phyloP scores from a whole-genome alignment of 192 early-diverging fungal species.

The Coemansia sp. region DNA sequence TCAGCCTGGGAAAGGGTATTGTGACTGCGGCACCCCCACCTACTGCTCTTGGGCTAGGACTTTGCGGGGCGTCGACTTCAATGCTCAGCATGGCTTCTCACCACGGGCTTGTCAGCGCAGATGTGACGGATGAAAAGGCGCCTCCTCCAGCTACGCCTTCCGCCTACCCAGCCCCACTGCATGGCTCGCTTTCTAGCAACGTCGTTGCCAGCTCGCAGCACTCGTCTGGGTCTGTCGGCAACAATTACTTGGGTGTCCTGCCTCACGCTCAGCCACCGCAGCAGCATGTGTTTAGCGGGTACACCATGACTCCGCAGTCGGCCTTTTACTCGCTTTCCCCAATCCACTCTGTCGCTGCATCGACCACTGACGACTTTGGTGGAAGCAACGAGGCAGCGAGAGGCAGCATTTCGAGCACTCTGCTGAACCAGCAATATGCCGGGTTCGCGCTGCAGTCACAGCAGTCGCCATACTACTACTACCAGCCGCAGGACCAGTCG shows the following conservation, averaged over 20 bases:
- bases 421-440: conserved; percentile 7
- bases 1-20: conserved; percentile 38
- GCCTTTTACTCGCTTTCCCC: conserved; percentile 39
- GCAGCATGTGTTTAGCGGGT: conserved; percentile 16
- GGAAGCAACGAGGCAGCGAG: not conserved
- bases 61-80: conserved; percentile 37
- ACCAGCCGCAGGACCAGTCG: conserved; percentile 4
- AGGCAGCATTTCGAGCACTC: not conserved
- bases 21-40: conserved; percentile 3
- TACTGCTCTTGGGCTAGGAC: conserved; percentile 28
- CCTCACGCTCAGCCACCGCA: conserved; percentile 17
- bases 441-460: conserved; percentile 18
- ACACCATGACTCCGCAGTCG: conserved; percentile 25
- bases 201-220: conserved; percentile 14
- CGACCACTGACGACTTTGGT: conserved; percentile 23
- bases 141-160: conserved; percentile 1
- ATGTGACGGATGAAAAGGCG: conserved; percentile 1
- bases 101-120: not conserved
- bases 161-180: conserved; percentile 14
- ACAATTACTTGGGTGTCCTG: not conserved
- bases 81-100: not conserved
- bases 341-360: conserved; percentile 13
- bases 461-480: conserved; percentile 18
- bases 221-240: conserved; percentile 10
- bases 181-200: conserved; percentile 9